Conservation (phyloP, 345 rosid species). For the Sonneratia alba region DNA sequence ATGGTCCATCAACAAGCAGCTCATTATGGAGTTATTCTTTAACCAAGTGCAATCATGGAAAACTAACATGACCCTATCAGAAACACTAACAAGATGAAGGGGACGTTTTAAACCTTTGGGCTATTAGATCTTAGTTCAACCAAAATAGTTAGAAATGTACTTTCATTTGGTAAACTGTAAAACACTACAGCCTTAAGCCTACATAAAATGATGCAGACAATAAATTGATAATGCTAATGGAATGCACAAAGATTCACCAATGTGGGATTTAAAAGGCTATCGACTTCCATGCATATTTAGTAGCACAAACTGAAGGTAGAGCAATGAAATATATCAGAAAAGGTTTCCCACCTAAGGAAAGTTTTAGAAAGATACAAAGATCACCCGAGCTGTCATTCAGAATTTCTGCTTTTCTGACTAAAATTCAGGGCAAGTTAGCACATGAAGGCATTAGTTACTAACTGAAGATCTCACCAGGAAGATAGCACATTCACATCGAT, state of each 20-base stretch:
- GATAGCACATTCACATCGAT: constrained; percentile 2
- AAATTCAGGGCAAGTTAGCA: constrained; percentile 28
- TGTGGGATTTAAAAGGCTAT: not conserved
- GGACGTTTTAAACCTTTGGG: not conserved
- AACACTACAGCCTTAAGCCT: not conserved
- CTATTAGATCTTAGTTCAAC: not conserved
- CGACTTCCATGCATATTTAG: not conserved
- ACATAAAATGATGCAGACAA: not conserved
- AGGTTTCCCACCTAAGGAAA: not conserved
- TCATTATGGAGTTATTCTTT: not conserved
- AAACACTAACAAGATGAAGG: not conserved
- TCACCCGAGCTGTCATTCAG: not conserved
- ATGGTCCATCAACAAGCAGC: not conserved
- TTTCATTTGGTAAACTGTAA: not conserved
- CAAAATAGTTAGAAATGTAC: not conserved
- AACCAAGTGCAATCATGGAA: not conserved
- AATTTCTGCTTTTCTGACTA: constrained; percentile 16
- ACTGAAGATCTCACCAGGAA: constrained; percentile 37
- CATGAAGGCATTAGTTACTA: constrained; percentile 25
- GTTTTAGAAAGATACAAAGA: not conserved
- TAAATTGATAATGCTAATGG: not conserved
- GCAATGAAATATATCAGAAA: not conserved
- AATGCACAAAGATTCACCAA: not conserved
- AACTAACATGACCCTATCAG: not conserved
- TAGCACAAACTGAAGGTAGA: not conserved